Conservation (phyloP, 2,329 filamentous ascomycete species). For the Ceratocystis papillata region DNA sequence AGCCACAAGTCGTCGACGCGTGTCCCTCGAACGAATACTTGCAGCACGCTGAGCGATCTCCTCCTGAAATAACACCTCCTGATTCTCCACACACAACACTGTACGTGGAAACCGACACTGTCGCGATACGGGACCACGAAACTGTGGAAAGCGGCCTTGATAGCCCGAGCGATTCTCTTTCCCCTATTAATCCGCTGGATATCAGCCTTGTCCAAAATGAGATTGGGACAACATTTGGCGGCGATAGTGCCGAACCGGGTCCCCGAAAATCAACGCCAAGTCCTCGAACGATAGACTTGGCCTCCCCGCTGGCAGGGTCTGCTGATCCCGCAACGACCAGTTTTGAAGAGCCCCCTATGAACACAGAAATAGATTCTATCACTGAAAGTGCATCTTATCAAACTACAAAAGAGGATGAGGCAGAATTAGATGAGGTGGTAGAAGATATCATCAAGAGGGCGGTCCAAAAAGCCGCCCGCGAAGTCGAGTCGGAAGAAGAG, state of each 20-base stretch:
- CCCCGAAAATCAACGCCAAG: neutral
- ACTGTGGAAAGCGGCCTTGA: neutral
- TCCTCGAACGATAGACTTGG: neutral
- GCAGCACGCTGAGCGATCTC: neutral
- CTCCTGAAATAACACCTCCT: neutral
- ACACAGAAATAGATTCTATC: neutral
- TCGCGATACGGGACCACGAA: neutral
- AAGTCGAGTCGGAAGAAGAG: neutral
- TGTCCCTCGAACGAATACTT: neutral
- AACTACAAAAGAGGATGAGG: neutral
- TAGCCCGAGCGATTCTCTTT: neutral
- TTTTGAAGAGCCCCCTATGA: neutral
- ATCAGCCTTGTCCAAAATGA: neutral
- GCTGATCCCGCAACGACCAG: neutral
- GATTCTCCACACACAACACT: neutral
- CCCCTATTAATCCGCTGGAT: neutral
- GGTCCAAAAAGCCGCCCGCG: neutral
- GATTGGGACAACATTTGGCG: neutral
- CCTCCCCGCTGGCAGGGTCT: neutral
- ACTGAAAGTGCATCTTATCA: neutral
- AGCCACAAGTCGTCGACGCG: neutral
- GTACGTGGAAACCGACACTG: neutral
- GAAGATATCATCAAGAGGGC: neutral
- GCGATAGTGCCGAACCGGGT: neutral
- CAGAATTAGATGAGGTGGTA: neutral